phyloP scores from a whole-genome alignment of 2,329 filamentous ascomycete species.

The Beauveria caledonica region DNA sequence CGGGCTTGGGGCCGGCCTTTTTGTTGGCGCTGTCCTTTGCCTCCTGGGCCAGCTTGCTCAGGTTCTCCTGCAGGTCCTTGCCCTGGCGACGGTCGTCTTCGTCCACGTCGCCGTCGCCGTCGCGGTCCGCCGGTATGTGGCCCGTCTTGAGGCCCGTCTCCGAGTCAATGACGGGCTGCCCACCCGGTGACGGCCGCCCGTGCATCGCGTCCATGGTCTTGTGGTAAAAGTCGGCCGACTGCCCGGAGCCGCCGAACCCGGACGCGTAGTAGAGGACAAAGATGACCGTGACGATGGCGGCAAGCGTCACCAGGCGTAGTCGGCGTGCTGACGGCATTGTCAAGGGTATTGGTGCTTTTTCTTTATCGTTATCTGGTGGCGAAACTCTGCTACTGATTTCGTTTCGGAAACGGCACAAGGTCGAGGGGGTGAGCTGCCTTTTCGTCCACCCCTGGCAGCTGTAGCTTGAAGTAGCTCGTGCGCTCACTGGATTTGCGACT shows the following conservation, averaged over 20 bases:
- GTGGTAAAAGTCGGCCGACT: conserved; percentile 48
- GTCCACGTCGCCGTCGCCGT: conserved; percentile 47
- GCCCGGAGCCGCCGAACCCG: conserved; percentile 37
- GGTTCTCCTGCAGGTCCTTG: conserved; percentile 47
- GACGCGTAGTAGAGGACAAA: conserved; percentile 65
- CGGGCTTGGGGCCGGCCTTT: conserved; percentile 54
- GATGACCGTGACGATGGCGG: conserved; percentile 56
- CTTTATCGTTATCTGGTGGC: background rate
- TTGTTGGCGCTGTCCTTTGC: conserved; percentile 61
- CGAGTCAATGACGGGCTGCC: conserved; percentile 33
- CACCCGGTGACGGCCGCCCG: conserved; percentile 20
- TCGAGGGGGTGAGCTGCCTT: background rate
- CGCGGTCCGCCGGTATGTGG: conserved; percentile 37
- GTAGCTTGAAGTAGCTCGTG: conserved; percentile 2
- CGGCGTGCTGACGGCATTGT: conserved; percentile 64
- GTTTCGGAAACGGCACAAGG: background rate
- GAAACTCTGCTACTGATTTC: too few species aligned
- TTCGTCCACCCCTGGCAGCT: conserved; percentile 1
- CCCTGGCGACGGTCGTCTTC: conserved; percentile 46
- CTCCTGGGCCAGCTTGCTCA: conserved; percentile 60
- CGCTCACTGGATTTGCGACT: background rate
- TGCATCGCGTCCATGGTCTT: conserved; percentile 51
- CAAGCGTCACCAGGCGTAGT: conserved; percentile 56
- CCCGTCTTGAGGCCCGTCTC: conserved; percentile 30
- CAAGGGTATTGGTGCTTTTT: background rate